Percentiles rank a stretch among this genome's conserved stretches.
Evolutionary conservation across 768 basidiomycete genomes (phyloP).

Genomic region (Pleurotus tuber-regium): DNA sequence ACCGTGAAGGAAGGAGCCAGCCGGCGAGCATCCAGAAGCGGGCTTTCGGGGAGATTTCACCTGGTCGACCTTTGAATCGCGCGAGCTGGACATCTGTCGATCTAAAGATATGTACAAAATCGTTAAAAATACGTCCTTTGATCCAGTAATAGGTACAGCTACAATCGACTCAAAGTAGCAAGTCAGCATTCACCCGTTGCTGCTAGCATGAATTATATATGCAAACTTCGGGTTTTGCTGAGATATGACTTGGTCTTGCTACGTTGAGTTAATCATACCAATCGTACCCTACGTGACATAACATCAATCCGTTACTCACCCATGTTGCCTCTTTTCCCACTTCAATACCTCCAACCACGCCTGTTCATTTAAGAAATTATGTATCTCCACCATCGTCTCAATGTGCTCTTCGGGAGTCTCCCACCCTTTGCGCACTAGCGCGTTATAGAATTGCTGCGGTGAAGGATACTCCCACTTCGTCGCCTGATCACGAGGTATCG

Average conservation of each 20-base stretch:
- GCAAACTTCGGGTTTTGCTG: no score
- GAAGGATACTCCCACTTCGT: conserved; percentile 92
- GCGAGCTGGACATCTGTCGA: conserved; percentile 70
- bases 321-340: conserved; percentile 78
- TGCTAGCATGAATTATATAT: no score
- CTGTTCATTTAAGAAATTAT: conserved; percentile 96
- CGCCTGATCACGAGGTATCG: conserved; percentile 72
- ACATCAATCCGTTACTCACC: conserved; percentile 59
- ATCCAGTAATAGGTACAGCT: no score
- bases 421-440: conserved; percentile 93
- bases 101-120: no score
- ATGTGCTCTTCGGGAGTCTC: conserved; percentile 96
- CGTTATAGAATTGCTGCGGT: conserved; percentile 98
- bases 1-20: conserved; percentile 83
- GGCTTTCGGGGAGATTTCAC: conserved; percentile 94
- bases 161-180: no score
- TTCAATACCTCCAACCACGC: conserved; percentile 94
- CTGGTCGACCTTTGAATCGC: conserved; percentile 85
- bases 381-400: conserved; percentile 96
- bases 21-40: conserved; percentile 83
- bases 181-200: no score
- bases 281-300: no score
- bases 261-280: no score
- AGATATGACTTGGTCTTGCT: no score
- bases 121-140: no score